Percentiles rank a stretch among this genome's conserved stretches.
phyloP scores from a whole-genome alignment of 805 yeast species.

The Metschnikowia sp. region DNA sequence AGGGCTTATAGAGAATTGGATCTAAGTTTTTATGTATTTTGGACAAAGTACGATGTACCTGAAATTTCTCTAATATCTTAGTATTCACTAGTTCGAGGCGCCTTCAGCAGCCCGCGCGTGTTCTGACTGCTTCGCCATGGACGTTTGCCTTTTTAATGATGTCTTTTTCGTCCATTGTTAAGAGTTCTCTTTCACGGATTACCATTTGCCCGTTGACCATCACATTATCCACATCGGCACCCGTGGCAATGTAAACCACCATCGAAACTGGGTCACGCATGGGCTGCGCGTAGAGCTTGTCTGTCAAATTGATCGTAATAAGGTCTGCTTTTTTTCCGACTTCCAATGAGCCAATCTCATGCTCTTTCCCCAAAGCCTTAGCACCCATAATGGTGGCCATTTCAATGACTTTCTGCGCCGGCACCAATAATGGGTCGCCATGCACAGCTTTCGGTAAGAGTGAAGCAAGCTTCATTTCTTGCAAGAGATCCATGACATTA shows the following conservation, averaged over 20 bases:
- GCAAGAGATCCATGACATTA: conserved; percentile 20
- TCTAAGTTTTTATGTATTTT: not conserved
- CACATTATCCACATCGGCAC: conserved; percentile 19
- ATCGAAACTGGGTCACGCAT: conserved; percentile 21
- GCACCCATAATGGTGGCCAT: conserved; percentile 18
- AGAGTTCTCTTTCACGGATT: conserved; percentile 7
- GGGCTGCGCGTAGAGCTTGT: conserved; percentile 21
- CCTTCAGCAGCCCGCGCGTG: conserved; percentile 9
- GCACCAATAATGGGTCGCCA: conserved; percentile 16
- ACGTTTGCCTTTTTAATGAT: conserved; percentile 11
- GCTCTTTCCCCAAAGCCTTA: conserved; percentile 13
- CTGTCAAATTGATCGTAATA: conserved; percentile 15
- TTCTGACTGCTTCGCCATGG: conserved; percentile 12
- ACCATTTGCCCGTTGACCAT: conserved; percentile 9
- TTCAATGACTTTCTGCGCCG: conserved; percentile 12
- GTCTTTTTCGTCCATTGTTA: conserved; percentile 11
- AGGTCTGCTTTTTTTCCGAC: conserved; percentile 15
- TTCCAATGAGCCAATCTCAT: conserved; percentile 16
- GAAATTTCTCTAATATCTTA: too few relatives aligned
- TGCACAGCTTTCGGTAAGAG: conserved; percentile 20
- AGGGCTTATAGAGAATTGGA: too few relatives aligned
- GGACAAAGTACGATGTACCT: not conserved
- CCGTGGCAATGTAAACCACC: conserved; percentile 23
- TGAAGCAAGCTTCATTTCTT: conserved; percentile 20
- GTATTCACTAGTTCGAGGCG: too few relatives aligned